Evolutionary conservation across 1,284 basidiomycete species (phyloP).

Genomic region (Phlebopus sp.): DNA sequence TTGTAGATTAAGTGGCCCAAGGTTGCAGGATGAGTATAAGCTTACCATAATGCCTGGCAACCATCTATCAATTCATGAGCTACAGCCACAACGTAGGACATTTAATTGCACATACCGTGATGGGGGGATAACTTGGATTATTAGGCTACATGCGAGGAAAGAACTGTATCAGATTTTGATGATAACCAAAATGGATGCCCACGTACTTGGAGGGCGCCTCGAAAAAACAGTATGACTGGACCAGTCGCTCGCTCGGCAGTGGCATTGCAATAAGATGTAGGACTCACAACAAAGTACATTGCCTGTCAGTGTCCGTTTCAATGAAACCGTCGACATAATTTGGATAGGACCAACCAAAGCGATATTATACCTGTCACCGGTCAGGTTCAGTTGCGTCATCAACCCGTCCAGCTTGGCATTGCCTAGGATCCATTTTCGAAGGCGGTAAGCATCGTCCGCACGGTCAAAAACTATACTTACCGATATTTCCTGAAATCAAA

Average conservation of each 20-base stretch:
- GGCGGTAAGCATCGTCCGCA: neutral
- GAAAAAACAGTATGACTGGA: conserved; percentile 16
- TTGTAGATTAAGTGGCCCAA: neutral
- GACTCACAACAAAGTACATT: conserved; percentile 61
- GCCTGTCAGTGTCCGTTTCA: conserved; percentile 38
- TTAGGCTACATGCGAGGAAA: conserved; percentile 31
- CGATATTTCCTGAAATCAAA: conserved; percentile 48
- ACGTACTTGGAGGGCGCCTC: conserved; percentile 27
- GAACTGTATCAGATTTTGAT: neutral
- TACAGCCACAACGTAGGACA: neutral
- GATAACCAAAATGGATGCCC: neutral
- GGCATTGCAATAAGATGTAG: neutral
- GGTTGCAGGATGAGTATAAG: conserved; percentile 2
- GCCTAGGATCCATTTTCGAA: conserved; percentile 33
- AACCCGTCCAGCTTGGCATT: conserved; percentile 63
- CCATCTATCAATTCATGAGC: conserved; percentile 32
- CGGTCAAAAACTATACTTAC: conserved; percentile 23
- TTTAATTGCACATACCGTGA: conserved; percentile 37
- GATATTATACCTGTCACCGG: conserved; percentile 59
- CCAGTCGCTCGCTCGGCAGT: neutral
- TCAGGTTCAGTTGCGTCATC: conserved; percentile 47
- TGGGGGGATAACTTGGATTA: conserved; percentile 46
- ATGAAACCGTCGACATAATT: neutral
- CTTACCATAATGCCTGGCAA: conserved; percentile 45
- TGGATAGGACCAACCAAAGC: conserved; percentile 43